These are phyloP conservation scores for Globisporangium cystogenes DNA, from an alignment of 352 stramenopile genomes.

Conservation along the genomic window DNA sequence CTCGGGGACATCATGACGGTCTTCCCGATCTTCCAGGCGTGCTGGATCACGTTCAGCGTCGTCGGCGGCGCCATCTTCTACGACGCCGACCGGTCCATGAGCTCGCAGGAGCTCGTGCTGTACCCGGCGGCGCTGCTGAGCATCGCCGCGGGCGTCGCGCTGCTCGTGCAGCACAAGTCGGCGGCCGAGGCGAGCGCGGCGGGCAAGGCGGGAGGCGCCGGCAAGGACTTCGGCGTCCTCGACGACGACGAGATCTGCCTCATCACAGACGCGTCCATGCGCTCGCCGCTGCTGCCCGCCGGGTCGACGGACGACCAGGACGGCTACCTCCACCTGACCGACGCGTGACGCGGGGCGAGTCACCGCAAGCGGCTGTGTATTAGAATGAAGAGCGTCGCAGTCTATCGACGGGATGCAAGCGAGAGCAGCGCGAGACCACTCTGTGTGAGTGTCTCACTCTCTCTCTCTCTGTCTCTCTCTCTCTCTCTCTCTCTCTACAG, in stretches of 20 bases:
- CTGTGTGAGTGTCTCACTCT: no score
- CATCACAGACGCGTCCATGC: slow-evolving; percentile 60
- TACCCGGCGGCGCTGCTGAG: slow-evolving; percentile 70
- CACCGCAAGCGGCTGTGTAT: neutral
- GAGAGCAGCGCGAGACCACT: no score
- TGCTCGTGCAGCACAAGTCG: slow-evolving; percentile 60
- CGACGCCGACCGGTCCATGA: slow-evolving; percentile 56
- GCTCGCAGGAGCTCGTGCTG: slow-evolving; percentile 47
- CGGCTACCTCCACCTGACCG: slow-evolving; percentile 47
- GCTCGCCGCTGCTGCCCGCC: slow-evolving; percentile 43
- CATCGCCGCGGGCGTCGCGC: slow-evolving; percentile 59
- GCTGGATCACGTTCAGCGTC: slow-evolving; percentile 87
- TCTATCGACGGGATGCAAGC: no score
- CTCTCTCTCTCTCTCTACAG: no score
- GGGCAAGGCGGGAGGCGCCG: slow-evolving; percentile 6
- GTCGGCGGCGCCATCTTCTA: slow-evolving; percentile 84
- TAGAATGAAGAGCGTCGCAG: slow-evolving; percentile 3
- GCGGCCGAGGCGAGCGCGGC: neutral
- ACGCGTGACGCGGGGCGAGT: slow-evolving; percentile 2
- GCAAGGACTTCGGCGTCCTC: slow-evolving; percentile 22
- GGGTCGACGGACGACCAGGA: slow-evolving; percentile 34
- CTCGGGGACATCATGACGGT: slow-evolving; percentile 88
- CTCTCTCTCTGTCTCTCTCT: no score
- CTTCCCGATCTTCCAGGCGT: slow-evolving; percentile 86
- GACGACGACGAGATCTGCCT: slow-evolving; percentile 52